phyloP scores from a whole-genome alignment of 1,284 basidiomycete genomes.

The Marasmius tenuissimus region DNA sequence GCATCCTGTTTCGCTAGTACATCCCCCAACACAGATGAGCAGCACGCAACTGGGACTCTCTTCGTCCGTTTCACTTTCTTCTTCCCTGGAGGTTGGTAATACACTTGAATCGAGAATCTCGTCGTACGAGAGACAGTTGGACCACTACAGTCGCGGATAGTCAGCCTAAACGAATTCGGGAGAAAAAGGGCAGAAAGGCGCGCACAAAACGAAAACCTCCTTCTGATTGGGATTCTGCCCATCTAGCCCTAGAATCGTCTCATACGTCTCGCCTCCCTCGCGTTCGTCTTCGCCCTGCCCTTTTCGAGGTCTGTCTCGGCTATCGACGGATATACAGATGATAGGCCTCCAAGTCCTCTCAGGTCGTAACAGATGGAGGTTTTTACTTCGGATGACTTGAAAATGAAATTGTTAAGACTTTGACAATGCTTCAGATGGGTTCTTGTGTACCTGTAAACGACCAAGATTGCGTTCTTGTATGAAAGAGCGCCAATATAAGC shows the following conservation, averaged over 20 bases:
- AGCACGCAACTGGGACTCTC: constrained; percentile 50
- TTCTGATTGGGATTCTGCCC: constrained; percentile 70
- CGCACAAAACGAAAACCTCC: constrained; percentile 51
- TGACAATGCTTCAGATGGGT: not conserved
- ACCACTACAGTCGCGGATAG: not conserved
- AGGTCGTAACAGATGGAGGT: constrained; percentile 43
- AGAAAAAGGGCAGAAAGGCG: constrained; percentile 10
- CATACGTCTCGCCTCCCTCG: constrained; percentile 39
- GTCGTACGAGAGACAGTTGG: constrained; percentile 31
- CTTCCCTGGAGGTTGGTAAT: constrained; percentile 53
- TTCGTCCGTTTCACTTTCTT: constrained; percentile 50
- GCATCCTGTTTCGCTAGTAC: constrained; percentile 43
- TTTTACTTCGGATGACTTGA: constrained; percentile 46
- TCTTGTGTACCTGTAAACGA: no score
- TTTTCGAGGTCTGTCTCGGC: not conserved
- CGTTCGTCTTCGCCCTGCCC: not conserved
- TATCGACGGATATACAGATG: constrained; percentile 52
- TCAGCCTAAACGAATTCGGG: not conserved
- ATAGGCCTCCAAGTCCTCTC: constrained; percentile 66
- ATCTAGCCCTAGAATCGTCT: constrained; percentile 59
- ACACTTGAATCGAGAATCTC: constrained; percentile 51
- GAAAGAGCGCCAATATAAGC: no score
- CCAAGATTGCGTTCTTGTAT: no score
- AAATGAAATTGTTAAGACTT: not conserved
- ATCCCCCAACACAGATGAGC: constrained; percentile 49